phyloP scores from a whole-genome alignment of 306 rosid species.

The Carpinus viminea region DNA sequence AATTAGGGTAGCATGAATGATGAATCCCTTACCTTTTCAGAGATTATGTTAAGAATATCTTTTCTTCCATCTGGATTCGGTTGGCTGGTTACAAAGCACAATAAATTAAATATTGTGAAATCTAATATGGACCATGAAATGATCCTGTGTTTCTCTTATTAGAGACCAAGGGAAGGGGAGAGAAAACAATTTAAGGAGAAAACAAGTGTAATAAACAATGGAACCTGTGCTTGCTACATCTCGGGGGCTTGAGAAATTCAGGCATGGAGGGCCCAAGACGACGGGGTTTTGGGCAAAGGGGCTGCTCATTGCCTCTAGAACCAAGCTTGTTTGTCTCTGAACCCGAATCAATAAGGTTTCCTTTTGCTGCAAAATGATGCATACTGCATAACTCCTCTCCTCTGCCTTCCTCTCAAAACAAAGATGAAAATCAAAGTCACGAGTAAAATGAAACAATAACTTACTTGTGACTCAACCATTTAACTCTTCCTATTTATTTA shows the following conservation, averaged over 20 bases:
- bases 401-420: constrained; percentile 24
- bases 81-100: constrained; percentile 42
- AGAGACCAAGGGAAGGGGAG: background rate
- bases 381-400: constrained; percentile 49
- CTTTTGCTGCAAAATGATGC: constrained; percentile 62
- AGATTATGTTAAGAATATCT: constrained; percentile 55
- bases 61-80: constrained; percentile 35
- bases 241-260: constrained; percentile 65
- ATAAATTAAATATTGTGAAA: constrained; percentile 10
- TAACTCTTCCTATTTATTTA: constrained; percentile 35
- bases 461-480: constrained; percentile 34
- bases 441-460: constrained; percentile 36
- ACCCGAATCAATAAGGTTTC: constrained; percentile 51
- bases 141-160: background rate
- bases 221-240: constrained; percentile 62
- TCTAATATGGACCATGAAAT: background rate
- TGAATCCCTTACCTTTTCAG: constrained; percentile 54
- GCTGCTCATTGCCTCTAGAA: constrained; percentile 41
- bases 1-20: background rate
- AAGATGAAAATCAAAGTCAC: constrained; percentile 25
- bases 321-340: constrained; percentile 40
- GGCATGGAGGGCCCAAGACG: constrained; percentile 53
- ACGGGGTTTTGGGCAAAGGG: constrained; percentile 78
- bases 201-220: background rate
- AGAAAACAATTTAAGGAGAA: background rate